Conservation (phyloP, 1,284 basidiomycete genomes). For the Malassezia furfur region DNA sequence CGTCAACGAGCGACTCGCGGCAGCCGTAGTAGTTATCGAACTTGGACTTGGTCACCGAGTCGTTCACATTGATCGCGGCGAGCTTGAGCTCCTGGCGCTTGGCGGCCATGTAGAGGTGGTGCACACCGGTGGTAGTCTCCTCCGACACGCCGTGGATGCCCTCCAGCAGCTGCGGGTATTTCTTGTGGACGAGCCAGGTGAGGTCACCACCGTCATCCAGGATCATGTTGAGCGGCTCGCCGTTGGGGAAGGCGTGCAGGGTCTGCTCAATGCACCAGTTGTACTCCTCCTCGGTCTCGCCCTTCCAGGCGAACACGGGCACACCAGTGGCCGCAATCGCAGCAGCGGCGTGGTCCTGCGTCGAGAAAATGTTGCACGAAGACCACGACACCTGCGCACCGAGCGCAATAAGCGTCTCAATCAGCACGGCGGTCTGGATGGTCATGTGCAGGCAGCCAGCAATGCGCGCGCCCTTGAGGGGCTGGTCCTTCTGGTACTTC, state of each 20-base stretch:
- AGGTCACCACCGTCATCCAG: conserved; percentile 98
- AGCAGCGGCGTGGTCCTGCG: conserved; percentile 92
- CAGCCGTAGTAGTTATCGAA: conserved; percentile 64
- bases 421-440: conserved; percentile 64
- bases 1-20: conserved; percentile 98
- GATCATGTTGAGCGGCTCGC: conserved; percentile 92
- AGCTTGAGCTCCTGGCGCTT: conserved; percentile 91
- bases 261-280: conserved; percentile 90
- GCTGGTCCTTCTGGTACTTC: conserved; percentile 71
- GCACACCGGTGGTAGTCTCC: conserved; percentile 99
- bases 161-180: conserved; percentile 51
- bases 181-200: conserved; percentile 87
- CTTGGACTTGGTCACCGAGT: conserved; percentile 99
- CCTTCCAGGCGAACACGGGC: conserved; percentile 99
- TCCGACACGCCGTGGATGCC: conserved; percentile 76
- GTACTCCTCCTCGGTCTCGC: conserved; percentile 99
- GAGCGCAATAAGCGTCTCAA: conserved; percentile 63
- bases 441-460: conserved; percentile 70
- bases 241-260: conserved; percentile 65
- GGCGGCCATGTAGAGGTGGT: conserved; percentile 96
- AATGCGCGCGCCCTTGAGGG: conserved; percentile 88
- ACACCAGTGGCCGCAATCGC: conserved; percentile 97
- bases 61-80: conserved; percentile 90
- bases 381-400: conserved; percentile 99
- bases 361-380: conserved; percentile 99